phyloP scores from a whole-genome alignment of 2,329 filamentous ascomycete species.

The Ascochyta viciae-villosae region DNA sequence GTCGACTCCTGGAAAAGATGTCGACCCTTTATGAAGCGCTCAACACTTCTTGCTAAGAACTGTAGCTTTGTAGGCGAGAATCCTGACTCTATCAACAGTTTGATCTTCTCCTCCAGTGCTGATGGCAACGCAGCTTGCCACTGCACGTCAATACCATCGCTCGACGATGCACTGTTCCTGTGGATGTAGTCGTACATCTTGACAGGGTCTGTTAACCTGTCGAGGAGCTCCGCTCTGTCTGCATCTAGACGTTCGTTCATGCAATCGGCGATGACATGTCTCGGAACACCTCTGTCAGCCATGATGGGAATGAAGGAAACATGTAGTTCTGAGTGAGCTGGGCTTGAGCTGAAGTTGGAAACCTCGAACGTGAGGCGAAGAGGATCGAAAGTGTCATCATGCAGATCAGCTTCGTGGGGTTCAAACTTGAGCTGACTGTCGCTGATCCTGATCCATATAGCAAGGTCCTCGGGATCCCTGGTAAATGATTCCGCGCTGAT shows the following conservation, averaged over 20 bases:
- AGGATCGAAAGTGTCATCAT: constrained; percentile 52
- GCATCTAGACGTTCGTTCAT: constrained; percentile 59
- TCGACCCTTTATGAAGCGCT: constrained; percentile 58
- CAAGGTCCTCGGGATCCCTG: constrained; percentile 50
- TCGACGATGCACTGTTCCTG: constrained; percentile 45
- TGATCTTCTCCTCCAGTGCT: constrained; percentile 34
- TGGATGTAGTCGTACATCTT: constrained; percentile 60
- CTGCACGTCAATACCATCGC: constrained; percentile 19
- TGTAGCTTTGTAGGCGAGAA: constrained; percentile 61
- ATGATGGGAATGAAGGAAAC: constrained; percentile 73
- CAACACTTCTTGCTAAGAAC: constrained; percentile 59
- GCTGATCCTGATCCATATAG: constrained; percentile 69
- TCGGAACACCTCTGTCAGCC: constrained; percentile 63
- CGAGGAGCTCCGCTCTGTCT: constrained; percentile 61
- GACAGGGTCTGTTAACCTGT: constrained; percentile 59
- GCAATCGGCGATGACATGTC: constrained; percentile 56
- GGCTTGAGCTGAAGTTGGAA: constrained; percentile 55
- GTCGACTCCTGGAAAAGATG: constrained; percentile 63
- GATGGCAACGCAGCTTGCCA: constrained; percentile 40
- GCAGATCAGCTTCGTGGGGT: constrained; percentile 54
- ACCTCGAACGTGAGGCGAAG: constrained; percentile 72
- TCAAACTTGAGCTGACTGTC: constrained; percentile 74
- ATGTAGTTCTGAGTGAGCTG: constrained; percentile 66
- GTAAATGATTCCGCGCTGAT: constrained; percentile 60
- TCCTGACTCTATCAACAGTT: constrained; percentile 53